Base-by-base conservation (phyloP, 2,329 filamentous ascomycete species). In the Dothideomycetidae sp. region DNA sequence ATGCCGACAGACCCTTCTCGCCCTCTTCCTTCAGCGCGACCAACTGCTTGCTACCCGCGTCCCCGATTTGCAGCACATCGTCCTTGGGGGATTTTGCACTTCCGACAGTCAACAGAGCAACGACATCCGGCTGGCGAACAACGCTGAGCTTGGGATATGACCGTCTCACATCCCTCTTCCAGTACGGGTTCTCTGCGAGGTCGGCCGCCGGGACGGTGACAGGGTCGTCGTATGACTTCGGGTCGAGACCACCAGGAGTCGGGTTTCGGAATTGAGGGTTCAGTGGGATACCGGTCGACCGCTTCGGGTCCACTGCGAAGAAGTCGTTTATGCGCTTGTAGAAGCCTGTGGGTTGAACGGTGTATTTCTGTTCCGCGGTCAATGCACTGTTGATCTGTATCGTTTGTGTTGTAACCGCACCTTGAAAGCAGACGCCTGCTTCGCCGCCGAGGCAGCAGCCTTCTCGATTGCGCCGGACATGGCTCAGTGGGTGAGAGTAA, bases 201-300 rank as follows among this genome's bases (percentile, higher is more conserved):
- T 93, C 84, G 48, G 71, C 82, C 2, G 84, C 81, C n/a, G 84
- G 84, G 0, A 79, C 42, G 10, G 83, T 92, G 42, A 88, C 80
- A 14, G 82, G 81, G 57, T 93, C 84, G 57, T 81, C 74, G 65
- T 88, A 90, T 42, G 60, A 60, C 40, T 71, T 63, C 23, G 83
- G 81, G 51, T 83, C 76, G 52, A 74, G 66, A 48, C 66, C 68
- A 47, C 81, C 84, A 7, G 81, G 90, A 34, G 86, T 63, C 42
- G 90, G 90, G 62, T 82, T 79, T 51, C 90, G 86, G 72, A 73
- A 94, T 66, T 86, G 78, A 29, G 85, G 77, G 71, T 96, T 96
- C 53, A 98, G 67, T 32, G 90, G 90, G 13, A 98, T 67, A 60
- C 90, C 90, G 53, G 80, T 85, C 48, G 86, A 94, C 48, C 90